Base-by-base conservation (phyloP, 1,139 yeast species). In the Blastobotrys capitulatus region DNA sequence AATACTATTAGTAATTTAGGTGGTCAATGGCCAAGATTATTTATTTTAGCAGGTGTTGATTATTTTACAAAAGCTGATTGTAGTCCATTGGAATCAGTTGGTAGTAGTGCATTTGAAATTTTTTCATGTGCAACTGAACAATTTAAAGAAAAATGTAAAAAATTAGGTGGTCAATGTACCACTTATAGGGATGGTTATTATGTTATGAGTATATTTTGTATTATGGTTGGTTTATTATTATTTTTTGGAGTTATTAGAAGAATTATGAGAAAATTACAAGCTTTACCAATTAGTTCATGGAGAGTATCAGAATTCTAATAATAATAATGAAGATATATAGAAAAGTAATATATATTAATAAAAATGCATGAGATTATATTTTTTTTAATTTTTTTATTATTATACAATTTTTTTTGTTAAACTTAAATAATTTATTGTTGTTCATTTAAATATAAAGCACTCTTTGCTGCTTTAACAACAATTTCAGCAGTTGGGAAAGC, bases 401-500 rank as follows among this genome's bases (percentile, higher is more conserved):
- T 22, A 22, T 22, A 7, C 25, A 22, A 5, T 26, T 20, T 22
- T 22, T 38, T 20, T 16, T 19, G 55, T 45, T 16, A 32, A 5
- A 32, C 4, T 15, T 32, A 32, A 7, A 15, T 15, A 32, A 32
- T 16, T 15, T 32, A 32, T 32, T 12, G 12, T 26, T 42, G 35
- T 20, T 42, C 46, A n/a, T 77, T 79, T 77, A 84, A 62, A 60
- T 94, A 86, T 70, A 90, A 78, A 51, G 86, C 96, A 73, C 86
- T 85, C 79, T 85, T 90, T 60, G 83, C 82, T 60, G 96, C 97
- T 78, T 92, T 85, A 68, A 86, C 79, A 63, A 94, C 86, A 59
- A 89, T 81, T 66, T 88, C 95, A 53, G 86, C 79, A 70, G 90
- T 96, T 70, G 98, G 98, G 96, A 94, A 92, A 52, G 98, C 97